Evolutionary conservation across 306 rosid genomes (phyloP), one percentile per base, ranked within the genome.

Genomic region (Fragaria iinumae): DNA sequence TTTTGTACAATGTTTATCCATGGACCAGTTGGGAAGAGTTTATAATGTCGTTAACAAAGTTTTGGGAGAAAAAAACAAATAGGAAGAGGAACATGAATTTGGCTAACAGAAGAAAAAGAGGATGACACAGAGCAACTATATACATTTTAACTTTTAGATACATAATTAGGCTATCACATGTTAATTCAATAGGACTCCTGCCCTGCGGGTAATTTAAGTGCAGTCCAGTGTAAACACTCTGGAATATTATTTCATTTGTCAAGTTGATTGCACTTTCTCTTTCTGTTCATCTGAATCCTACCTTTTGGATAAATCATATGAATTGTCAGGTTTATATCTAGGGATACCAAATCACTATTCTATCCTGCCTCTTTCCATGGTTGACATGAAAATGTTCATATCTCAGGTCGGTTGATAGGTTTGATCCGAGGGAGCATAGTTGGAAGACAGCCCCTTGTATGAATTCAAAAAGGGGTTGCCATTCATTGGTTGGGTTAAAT

Each of bases 371-470:
- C 55, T 13, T 45, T 36, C 55, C n/a, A 38, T 60, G 38, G 62
- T 49, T 74, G 41, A 64, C 69, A 12, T 43, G 48, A 60, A n/a
- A 56, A 25, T 49, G 71, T 71, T 72, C 39, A 25, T 36, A 83
- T 66, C 78, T 80, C 90, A 88, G 96, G 39, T 84, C 97, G 52
- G 91, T 88, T 23, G 97, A 93, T 82, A 89, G 88, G 83, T 93
- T 93, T 76, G 98, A 93, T 80, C 90, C 91, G 45, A 86, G 97
- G 80, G 97, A 91, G 72, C 96, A 89, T 80, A 82, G 90, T 65
- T 91, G 98, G 98, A 83, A 77, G 27, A 89, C 74, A 86, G 81
- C 81, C 56, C 75, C 89, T 8, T 50, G 47, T 79, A 88, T 91
- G 97, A 82, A 82, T 21, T 69, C 67, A 27, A 76, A 65, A 44